A percentile compares a stretch with the other conserved stretches of the same genome.
These are phyloP conservation scores for Trichophyton equinum DNA, from an alignment of 2,329 filamentous ascomycete genomes.

Conservation along the genomic window DNA sequence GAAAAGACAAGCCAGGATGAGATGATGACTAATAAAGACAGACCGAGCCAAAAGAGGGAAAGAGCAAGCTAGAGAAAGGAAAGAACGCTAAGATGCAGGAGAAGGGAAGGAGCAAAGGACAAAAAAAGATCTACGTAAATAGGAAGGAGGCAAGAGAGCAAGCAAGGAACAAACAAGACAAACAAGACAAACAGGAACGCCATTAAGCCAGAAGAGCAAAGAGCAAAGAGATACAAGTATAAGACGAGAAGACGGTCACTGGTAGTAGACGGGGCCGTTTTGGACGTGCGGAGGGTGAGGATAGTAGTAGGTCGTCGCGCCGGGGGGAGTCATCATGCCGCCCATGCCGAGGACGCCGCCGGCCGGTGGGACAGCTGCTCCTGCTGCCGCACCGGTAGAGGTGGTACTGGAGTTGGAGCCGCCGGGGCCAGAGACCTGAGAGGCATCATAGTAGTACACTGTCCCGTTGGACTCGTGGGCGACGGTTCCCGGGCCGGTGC, in stretches of 20 bases:
- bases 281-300: slow-evolving; percentile 32
- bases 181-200: slow-evolving; percentile 6
- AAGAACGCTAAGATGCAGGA: slow-evolving; percentile 18
- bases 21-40: too few species aligned
- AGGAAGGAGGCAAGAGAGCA: slow-evolving; percentile 20
- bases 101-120: slow-evolving; percentile 7
- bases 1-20: neutral
- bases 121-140: neutral
- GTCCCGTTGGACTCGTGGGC: slow-evolving; percentile 91
- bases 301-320: slow-evolving; percentile 43
- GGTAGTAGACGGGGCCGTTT: slow-evolving; percentile 42
- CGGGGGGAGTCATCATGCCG: slow-evolving; percentile 61
- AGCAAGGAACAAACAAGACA: neutral
- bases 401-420: neutral
- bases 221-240: neutral
- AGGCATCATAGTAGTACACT: slow-evolving; percentile 83
- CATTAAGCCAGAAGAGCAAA: slow-evolving; percentile 3
- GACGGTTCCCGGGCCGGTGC: slow-evolving; percentile 44
- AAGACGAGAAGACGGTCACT: slow-evolving; percentile 1
- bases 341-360: slow-evolving; percentile 54
- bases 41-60: too few species aligned
- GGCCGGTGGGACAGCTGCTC: slow-evolving; percentile 23
- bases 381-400: neutral
- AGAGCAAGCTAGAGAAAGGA: neutral
- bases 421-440: slow-evolving; percentile 41